Conservation (phyloP, 2,329 filamentous ascomycete genomes). For the Pseudogymnoascus sp. region DNA sequence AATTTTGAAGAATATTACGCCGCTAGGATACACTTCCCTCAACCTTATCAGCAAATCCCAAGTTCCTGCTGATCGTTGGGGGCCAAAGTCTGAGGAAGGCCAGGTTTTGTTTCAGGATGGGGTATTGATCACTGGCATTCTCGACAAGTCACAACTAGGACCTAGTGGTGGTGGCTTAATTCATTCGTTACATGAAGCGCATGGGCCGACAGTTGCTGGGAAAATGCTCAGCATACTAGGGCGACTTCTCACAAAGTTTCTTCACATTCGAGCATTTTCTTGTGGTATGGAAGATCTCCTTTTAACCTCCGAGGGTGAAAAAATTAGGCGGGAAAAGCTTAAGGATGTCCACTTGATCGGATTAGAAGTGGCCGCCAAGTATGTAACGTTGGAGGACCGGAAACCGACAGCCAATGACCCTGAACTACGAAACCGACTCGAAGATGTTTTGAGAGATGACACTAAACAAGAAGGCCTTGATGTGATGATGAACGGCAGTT, state of each 20-base stretch:
- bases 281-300: conserved; percentile 95
- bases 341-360: conserved; percentile 61
- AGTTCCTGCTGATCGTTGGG: conserved; percentile 75
- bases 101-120: conserved; percentile 76
- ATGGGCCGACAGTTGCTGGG: conserved; percentile 79
- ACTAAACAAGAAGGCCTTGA: conserved; percentile 87
- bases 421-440: conserved; percentile 68
- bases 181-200: conserved; percentile 87
- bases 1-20: conserved; percentile 84
- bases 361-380: conserved; percentile 71
- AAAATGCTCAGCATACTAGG: conserved; percentile 84
- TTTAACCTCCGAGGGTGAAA: conserved; percentile 73
- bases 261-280: conserved; percentile 91
- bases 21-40: conserved; percentile 64
- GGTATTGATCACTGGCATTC: conserved; percentile 79
- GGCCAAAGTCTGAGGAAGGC: conserved; percentile 65
- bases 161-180: conserved; percentile 79
- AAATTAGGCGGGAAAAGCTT: conserved; percentile 58
- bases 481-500: conserved; percentile 68
- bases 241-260: conserved; percentile 75
- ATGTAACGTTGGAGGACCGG: conserved; percentile 70
- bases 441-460: conserved; percentile 86
- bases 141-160: conserved; percentile 93
- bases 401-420: conserved; percentile 55
- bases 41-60: conserved; percentile 73